Conservation (phyloP, 1,284 basidiomycete genomes). For the Porodaedalea pini region DNA sequence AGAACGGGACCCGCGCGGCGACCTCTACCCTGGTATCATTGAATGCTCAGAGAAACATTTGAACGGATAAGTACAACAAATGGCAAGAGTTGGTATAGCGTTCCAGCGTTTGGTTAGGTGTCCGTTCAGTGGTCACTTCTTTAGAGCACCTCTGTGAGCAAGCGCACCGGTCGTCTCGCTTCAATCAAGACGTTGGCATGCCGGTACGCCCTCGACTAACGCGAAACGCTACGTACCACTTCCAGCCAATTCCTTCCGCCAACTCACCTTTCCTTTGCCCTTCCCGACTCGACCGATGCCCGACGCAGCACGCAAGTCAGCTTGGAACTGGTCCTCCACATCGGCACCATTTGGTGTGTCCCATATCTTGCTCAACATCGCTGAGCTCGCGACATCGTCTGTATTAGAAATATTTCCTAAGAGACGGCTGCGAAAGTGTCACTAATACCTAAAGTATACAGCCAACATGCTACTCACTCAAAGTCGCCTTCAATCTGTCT, state of each 20-base stretch:
- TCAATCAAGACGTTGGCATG: too few relatives aligned
- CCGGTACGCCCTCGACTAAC: too few relatives aligned
- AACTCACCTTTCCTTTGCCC: conserved; percentile 18
- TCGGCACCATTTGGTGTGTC: conserved; percentile 58
- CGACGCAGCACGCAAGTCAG: conserved; percentile 66
- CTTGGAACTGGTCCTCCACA: conserved; percentile 61
- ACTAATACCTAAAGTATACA: not conserved
- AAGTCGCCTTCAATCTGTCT: conserved; percentile 29
- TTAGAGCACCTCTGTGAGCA: too few relatives aligned
- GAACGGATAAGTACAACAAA: too few relatives aligned
- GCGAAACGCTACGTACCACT: too few relatives aligned
- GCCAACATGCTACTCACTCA: conserved; percentile 24
- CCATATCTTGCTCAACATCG: conserved; percentile 59
- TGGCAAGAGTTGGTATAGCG: not conserved
- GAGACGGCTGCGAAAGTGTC: conserved; percentile 45
- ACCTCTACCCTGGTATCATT: conserved; percentile 32
- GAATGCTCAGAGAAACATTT: not conserved
- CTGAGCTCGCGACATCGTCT: conserved; percentile 43
- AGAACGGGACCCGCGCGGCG: conserved; percentile 51
- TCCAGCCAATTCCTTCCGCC: conserved; percentile 39
- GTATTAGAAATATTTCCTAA: conserved; percentile 54
- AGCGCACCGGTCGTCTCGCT: too few relatives aligned
- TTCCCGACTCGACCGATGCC: conserved; percentile 59
- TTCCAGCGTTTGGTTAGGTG: not conserved
- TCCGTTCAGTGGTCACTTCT: too few relatives aligned